Evolutionary conservation across 306 rosid species (phyloP), one percentile per base, ranked within the genome.

Genomic region (Glycine tomentella): DNA sequence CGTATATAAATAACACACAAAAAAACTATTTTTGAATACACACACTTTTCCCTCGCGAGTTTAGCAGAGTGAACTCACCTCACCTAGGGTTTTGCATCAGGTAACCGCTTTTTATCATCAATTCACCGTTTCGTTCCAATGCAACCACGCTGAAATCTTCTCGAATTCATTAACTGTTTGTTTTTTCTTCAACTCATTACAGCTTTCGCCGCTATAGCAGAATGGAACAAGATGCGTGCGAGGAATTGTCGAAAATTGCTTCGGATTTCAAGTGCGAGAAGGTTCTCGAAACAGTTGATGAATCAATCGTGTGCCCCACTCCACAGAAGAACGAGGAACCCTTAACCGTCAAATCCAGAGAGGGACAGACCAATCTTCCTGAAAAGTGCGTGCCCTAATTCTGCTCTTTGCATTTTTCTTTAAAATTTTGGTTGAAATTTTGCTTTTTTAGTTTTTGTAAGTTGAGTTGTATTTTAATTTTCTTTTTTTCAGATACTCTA

Each of bases 241-340:
- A 62, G 6, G 80, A 77, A 67, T 68, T 81, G 13, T n/a, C 38
- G 6, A 80, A 79, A 51, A 61, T 31, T 14, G 61, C 63, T 59
- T 75, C 48, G 4, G 56, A 44, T 82, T 68, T 87, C 10, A 77
- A 79, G 8, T 17, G 44, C 9, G 55, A 33, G 75, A 82, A 62
- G 79, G 74, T 73, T 51, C 57, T 77, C 4, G 64, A 31, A n/a
- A 56, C 76, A 9, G 67, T 25, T 77, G 91, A 85, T 52, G 58
- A 77, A 75, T 50, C 84, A 44, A 84, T 86, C 45, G 86, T 62
- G 7, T 87, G 89, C 65, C 87, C 78, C 75, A 93, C 96, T 12
- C 91, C 94, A 3, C 84, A 86, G 80, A 93, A 93, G 82, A 87
- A 72, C 2, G 64, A 52, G 45, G 91, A 84, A 36, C 80, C 80